Evolutionary conservation across 2,329 filamentous ascomycete species (phyloP).

Genomic region (Botryotinia calthae): DNA sequence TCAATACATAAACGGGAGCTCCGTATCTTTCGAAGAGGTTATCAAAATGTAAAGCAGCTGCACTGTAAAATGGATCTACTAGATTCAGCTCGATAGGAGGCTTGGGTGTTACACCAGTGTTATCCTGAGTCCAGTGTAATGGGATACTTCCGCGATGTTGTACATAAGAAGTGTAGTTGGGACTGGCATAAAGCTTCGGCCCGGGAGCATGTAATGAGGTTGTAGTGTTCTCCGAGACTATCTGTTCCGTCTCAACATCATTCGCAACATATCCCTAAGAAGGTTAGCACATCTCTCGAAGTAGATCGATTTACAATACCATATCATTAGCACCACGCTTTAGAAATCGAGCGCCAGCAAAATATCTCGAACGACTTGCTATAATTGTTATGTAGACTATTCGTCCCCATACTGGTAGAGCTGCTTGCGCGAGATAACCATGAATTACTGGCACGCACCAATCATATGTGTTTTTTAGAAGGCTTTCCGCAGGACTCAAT

Average conservation of each 20-base stretch:
- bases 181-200: conserved; percentile 78
- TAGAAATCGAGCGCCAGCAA: conserved; percentile 89
- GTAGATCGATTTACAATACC: conserved; percentile 37
- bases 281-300: conserved; percentile 20
- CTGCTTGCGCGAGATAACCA: conserved; percentile 91
- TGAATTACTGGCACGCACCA: conserved; percentile 97
- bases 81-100: conserved; percentile 93
- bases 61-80: conserved; percentile 93
- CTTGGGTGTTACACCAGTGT: conserved; percentile 90
- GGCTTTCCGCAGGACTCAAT: conserved; percentile 67
- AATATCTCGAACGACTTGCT: conserved; percentile 85
- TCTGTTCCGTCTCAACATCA: conserved; percentile 98
- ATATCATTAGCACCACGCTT: conserved; percentile 93
- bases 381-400: conserved; percentile 92
- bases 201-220: conserved; percentile 95
- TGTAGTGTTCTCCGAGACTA: conserved; percentile 89
- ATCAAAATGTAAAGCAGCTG: conserved; percentile 91
- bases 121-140: conserved; percentile 96
- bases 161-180: conserved; percentile 92
- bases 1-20: conserved; percentile 85
- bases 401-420: conserved; percentile 80
- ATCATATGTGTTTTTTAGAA: conserved; percentile 79
- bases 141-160: conserved; percentile 97
- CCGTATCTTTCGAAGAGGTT: conserved; percentile 92
- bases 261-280: conserved; percentile 84